A percentile compares a stretch with the other conserved stretches of the same genome.
Conservation (phyloP, 208 protist genomes). For the Jaenimonas drosophilae region DNA sequence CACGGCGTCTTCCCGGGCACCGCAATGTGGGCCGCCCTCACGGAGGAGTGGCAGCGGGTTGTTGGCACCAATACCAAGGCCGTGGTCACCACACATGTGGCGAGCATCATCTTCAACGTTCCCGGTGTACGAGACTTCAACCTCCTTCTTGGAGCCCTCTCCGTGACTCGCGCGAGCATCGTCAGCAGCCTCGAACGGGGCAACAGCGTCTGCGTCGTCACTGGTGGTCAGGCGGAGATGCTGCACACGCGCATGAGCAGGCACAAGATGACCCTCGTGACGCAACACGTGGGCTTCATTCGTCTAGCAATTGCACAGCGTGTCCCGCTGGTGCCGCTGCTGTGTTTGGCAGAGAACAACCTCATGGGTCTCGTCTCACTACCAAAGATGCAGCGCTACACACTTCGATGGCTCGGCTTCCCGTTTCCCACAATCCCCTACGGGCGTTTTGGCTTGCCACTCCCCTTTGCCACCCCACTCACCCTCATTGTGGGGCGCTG, state of each 20-base stretch:
- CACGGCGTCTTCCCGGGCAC: constrained; percentile 77
- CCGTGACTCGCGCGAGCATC: constrained; percentile 42
- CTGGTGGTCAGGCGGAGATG: constrained; percentile 85
- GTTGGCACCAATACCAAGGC: constrained; percentile 30
- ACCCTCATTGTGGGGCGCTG: constrained; percentile 64
- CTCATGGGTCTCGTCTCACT: constrained; percentile 53
- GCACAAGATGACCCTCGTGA: constrained; percentile 45
- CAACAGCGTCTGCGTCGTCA: constrained; percentile 72
- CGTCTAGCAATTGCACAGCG: constrained; percentile 45
- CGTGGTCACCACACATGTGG: constrained; percentile 50
- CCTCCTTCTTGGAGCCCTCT: constrained; percentile 37
- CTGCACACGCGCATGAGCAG: constrained; percentile 35
- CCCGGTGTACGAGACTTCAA: constrained; percentile 71
- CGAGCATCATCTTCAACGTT: constrained; percentile 70
- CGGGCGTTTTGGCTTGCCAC: constrained; percentile 53
- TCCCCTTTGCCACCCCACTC: constrained; percentile 48
- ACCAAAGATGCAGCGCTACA: constrained; percentile 43
- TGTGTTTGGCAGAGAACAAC: constrained; percentile 81
- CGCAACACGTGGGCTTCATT: constrained; percentile 78
- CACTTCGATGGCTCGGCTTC: constrained; percentile 62
- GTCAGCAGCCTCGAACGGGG: constrained; percentile 40
- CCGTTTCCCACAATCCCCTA: constrained; percentile 70
- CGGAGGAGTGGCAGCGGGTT: constrained; percentile 40
- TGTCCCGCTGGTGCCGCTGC: constrained; percentile 66
- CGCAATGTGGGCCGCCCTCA: constrained; percentile 43